phyloP scores from a whole-genome alignment of 2,329 filamentous ascomycete species.

The Catunica adiposa region DNA sequence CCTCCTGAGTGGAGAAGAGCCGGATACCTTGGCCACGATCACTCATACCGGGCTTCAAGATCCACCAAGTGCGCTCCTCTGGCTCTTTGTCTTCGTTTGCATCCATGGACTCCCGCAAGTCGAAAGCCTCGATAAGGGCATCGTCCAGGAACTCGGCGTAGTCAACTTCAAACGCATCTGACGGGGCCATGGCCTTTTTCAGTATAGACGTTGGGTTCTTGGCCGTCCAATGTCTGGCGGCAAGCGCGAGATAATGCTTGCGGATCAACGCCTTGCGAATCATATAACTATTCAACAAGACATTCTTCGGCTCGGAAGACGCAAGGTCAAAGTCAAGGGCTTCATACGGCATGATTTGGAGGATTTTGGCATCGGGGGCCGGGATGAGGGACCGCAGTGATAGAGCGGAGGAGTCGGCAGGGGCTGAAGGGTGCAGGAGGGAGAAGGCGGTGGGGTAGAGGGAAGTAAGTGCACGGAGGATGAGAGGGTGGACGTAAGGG shows the following conservation, averaged over 20 bases:
- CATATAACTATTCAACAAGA: constrained; percentile 74
- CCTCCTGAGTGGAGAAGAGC: constrained; percentile 69
- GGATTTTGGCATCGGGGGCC: constrained; percentile 27
- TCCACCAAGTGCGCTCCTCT: constrained; percentile 70
- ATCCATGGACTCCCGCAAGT: constrained; percentile 62
- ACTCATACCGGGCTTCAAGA: constrained; percentile 94
- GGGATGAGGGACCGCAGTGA: constrained; percentile 24
- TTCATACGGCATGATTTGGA: constrained; percentile 82
- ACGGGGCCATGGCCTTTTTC: constrained; percentile 53
- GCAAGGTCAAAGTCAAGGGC: constrained; percentile 68
- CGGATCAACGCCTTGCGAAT: constrained; percentile 92
- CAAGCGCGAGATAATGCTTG: constrained; percentile 82
- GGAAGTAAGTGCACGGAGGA: constrained; percentile 52
- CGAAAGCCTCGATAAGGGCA: constrained; percentile 75
- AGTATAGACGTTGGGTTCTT: constrained; percentile 65
- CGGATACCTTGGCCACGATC: constrained; percentile 87
- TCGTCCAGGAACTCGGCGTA: constrained; percentile 96
- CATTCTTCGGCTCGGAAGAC: constrained; percentile 41
- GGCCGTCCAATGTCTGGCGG: constrained; percentile 66
- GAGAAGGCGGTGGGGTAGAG: constrained; percentile 44
- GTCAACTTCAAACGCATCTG: constrained; percentile 82
- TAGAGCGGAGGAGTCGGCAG: constrained; percentile 19
- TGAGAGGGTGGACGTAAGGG: constrained; percentile 72
- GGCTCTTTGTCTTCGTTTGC: constrained; percentile 34
- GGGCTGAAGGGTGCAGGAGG: constrained; percentile 20